Percentiles rank a stretch among this genome's conserved stretches.
These are phyloP conservation scores for Scheffersomyces illinoinensis DNA, from an alignment of 1,139 yeast genomes.

Conservation along the genomic window DNA sequence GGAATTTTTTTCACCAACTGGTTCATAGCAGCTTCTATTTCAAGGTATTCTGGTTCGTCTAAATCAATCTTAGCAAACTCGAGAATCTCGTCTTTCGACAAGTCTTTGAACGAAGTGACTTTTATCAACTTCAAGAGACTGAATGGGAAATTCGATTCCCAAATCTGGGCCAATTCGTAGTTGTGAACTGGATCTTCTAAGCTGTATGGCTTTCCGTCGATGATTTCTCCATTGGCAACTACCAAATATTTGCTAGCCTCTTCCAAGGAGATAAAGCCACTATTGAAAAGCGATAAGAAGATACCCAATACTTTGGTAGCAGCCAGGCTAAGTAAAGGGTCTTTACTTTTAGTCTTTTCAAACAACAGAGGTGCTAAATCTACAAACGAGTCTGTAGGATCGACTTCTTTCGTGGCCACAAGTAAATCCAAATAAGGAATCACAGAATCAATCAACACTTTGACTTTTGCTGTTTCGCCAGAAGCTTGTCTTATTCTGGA, in stretches of 20 bases:
- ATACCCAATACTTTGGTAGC: conserved; percentile 7
- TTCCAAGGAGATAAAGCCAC: conserved; percentile 6
- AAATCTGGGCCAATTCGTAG: conserved; percentile 5
- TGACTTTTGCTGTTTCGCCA: conserved; percentile 7
- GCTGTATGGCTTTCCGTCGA: not conserved
- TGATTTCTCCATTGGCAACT: conserved; percentile 3
- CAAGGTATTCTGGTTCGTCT: conserved; percentile 2
- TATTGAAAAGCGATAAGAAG: conserved; percentile 8
- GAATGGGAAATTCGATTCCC: not conserved
- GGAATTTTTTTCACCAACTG: conserved; percentile 7
- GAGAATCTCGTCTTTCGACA: conserved; percentile 3
- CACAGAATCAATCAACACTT: conserved; percentile 1
- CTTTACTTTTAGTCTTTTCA: conserved; percentile 3
- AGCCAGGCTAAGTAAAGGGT: conserved; percentile 3
- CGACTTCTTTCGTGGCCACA: conserved; percentile 6
- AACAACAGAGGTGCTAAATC: conserved; percentile 7
- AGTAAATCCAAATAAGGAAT: conserved; percentile 9
- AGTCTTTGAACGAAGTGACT: conserved; percentile 1
- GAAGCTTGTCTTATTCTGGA: conserved; percentile 9
- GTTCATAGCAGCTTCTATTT: conserved; percentile 4
- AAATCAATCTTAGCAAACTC: not conserved
- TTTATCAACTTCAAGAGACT: not conserved
- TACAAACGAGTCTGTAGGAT: conserved; percentile 7
- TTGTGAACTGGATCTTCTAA: conserved; percentile 4
- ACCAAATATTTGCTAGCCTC: conserved; percentile 3